Conservation (phyloP, 768 basidiomycete genomes). For the Lactarius deliciosus region DNA sequence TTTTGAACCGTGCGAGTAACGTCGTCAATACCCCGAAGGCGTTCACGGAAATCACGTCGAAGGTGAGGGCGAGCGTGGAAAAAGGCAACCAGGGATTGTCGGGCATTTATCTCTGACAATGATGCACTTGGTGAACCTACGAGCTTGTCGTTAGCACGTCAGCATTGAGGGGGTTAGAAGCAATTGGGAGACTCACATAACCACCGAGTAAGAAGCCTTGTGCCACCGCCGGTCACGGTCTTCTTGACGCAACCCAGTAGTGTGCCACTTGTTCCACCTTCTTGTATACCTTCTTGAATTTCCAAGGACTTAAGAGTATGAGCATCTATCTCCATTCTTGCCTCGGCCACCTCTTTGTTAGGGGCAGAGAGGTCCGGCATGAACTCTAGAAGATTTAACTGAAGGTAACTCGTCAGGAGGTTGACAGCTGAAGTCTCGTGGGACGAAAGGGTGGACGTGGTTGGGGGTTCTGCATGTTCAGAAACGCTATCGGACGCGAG, state of each 20-base stretch:
- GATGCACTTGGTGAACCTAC: constrained; percentile 86
- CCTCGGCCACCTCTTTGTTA: constrained; percentile 50
- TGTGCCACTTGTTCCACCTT: constrained; percentile 72
- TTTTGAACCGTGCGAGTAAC: constrained; percentile 73
- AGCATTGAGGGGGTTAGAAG: not conserved
- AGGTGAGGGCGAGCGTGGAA: constrained; percentile 62
- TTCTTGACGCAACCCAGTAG: constrained; percentile 72
- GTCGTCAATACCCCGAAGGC: constrained; percentile 64
- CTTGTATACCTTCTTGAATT: constrained; percentile 70
- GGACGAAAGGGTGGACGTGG: constrained; percentile 30
- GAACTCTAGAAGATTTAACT: constrained; percentile 68
- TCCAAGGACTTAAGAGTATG: constrained; percentile 89
- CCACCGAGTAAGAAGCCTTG: constrained; percentile 71
- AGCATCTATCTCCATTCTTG: constrained; percentile 86
- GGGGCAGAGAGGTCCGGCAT: constrained; percentile 67
- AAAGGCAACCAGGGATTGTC: constrained; percentile 75
- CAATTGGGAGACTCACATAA: constrained; percentile 54
- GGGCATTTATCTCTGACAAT: constrained; percentile 62
- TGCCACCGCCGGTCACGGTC: constrained; percentile 75
- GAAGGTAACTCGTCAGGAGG: constrained; percentile 65
- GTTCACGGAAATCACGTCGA: constrained; percentile 57
- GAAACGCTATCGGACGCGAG: constrained; percentile 30
- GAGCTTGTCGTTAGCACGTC: constrained; percentile 10
- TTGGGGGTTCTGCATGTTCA: not conserved
- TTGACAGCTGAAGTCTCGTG: constrained; percentile 57